These are phyloP conservation scores for Apiotrichum montevideense DNA, from an alignment of 1,284 basidiomycete species.

Conservation along the genomic window DNA sequence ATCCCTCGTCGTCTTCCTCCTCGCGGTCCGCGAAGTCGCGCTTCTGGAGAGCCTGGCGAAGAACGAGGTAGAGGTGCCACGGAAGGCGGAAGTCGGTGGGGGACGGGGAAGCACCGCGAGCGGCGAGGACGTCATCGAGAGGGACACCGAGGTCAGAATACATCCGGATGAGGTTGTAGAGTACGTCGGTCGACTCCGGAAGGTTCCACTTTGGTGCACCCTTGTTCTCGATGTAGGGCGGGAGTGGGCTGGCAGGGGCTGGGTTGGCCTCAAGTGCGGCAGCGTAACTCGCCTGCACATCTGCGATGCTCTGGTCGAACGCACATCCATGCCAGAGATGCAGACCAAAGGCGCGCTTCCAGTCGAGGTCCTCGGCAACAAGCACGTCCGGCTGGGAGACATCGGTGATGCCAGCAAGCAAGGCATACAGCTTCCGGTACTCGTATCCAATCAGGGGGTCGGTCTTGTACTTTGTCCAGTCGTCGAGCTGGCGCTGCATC, in stretches of 20 bases:
- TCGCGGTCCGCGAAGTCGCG: conserved; percentile 79
- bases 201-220: conserved; percentile 43
- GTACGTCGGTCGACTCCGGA: conserved; percentile 55
- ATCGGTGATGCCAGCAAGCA: conserved; percentile 74
- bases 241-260: conserved; percentile 57
- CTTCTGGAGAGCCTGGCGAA: conserved; percentile 72
- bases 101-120: conserved; percentile 68
- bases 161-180: conserved; percentile 78
- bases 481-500: conserved; percentile 66
- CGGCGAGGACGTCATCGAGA: conserved; percentile 52
- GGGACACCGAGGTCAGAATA: conserved; percentile 54
- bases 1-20: conserved; percentile 54
- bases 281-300: conserved; percentile 66
- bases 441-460: conserved; percentile 65
- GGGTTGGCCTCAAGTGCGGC: conserved; percentile 47
- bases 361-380: conserved; percentile 78
- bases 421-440: conserved; percentile 74
- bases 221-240: conserved; percentile 58
- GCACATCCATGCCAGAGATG: conserved; percentile 82
- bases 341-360: conserved; percentile 90
- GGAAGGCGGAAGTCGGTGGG: conserved; percentile 74
- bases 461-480: conserved; percentile 75
- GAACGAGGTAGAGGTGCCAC: conserved; percentile 89
- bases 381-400: conserved; percentile 59
- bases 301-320: conserved; percentile 64